These are phyloP conservation scores for Orobanche coerulescens DNA, from an alignment of 257 asterid genomes.

Conservation along the genomic window DNA sequence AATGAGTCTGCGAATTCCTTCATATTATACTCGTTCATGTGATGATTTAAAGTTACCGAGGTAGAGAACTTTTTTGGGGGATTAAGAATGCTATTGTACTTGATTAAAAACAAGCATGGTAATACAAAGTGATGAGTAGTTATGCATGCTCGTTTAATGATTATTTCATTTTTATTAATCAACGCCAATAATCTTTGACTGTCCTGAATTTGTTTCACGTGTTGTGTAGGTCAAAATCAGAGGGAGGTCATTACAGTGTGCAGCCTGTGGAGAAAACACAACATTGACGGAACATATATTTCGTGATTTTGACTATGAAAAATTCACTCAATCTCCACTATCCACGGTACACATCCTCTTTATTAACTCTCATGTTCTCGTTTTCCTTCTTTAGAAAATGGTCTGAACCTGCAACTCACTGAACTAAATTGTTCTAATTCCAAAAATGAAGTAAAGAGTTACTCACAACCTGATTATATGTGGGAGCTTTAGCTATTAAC, in stretches of 20 bases:
- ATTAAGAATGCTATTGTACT: neutral
- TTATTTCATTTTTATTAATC: neutral
- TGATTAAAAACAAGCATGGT: neutral
- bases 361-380: neutral
- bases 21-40: neutral
- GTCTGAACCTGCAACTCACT: neutral
- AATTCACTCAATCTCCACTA: constrained; percentile 64
- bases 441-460: neutral
- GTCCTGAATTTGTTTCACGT: neutral
- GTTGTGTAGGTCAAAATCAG: constrained; percentile 63
- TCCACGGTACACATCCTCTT: constrained; percentile 47
- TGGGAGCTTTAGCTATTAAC: neutral
- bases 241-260: constrained; percentile 66
- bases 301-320: constrained; percentile 53
- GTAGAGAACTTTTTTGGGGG: no score
- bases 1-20: neutral
- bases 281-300: constrained; percentile 41
- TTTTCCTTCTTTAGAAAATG: neutral
- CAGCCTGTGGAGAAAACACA: constrained; percentile 65
- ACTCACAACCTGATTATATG: neutral
- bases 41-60: no score
- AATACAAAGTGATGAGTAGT: neutral
- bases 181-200: neutral
- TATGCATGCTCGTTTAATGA: neutral
- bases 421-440: neutral